Conservation (phyloP, 192 early-diverging fungal genomes). For the Umbelopsis ramanniana region DNA sequence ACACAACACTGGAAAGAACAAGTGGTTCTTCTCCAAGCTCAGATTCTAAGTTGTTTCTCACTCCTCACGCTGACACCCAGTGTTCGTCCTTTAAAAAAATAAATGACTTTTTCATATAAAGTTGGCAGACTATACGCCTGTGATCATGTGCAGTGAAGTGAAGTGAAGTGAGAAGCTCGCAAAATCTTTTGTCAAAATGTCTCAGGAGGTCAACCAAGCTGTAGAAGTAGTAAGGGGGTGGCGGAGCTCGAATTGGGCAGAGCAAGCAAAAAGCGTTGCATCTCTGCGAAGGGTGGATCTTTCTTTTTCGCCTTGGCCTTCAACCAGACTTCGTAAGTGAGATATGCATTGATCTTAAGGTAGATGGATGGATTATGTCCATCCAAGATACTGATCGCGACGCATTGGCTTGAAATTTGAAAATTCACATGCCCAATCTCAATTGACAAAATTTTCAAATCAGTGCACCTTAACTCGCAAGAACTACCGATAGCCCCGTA, state of each 20-base stretch:
- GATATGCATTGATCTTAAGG: background rate
- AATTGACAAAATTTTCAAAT: background rate
- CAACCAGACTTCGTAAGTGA: slow-evolving; percentile 19
- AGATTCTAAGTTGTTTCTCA: slow-evolving; percentile 71
- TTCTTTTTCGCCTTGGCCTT: slow-evolving; percentile 18
- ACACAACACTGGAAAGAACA: slow-evolving; percentile 99
- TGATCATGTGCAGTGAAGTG: background rate
- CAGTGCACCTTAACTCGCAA: slow-evolving; percentile 24
- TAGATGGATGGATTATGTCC: slow-evolving; percentile 17
- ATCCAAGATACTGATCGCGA: background rate
- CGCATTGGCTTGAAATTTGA: background rate
- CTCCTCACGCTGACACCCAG: background rate
- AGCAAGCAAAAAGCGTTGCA: background rate
- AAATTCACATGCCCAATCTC: background rate
- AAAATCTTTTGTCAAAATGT: background rate
- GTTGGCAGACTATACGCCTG: background rate
- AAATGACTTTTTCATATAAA: slow-evolving; percentile 15
- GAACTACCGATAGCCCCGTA: slow-evolving; percentile 20
- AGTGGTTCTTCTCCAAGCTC: slow-evolving; percentile 99
- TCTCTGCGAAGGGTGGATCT: background rate
- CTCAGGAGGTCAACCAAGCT: background rate
- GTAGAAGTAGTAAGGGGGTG: background rate
- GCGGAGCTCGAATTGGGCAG: background rate
- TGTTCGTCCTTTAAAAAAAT: slow-evolving; percentile 22
- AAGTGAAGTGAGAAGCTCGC: no score